Evolutionary conservation across 768 basidiomycete species (phyloP), one percentile per base, ranked within the genome.

Genomic region (Epithele typhae): DNA sequence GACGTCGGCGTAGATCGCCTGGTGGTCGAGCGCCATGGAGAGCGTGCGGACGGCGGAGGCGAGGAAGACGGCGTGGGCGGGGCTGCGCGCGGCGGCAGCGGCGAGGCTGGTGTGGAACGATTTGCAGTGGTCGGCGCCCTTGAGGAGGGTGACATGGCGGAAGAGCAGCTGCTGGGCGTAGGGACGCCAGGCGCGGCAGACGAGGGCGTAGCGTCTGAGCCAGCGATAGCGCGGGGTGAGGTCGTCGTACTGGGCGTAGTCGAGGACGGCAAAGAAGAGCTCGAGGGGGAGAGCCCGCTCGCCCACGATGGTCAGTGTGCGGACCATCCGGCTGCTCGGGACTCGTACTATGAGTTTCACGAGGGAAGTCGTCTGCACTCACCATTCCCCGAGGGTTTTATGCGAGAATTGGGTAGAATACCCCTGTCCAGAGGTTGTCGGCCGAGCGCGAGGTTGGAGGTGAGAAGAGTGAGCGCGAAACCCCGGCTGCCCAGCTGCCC

Each of bases 101-200:
- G 27, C 37, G 14, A 45, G 15, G 15, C 43, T 24, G 3, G 34
- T 19, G 24, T 15, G 39, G 43, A 49, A 49, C 5, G 22, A 10
- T 18, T 36, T 39, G 37, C 48, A 44, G 6, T 49, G 37, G 12
- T 30, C 32, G 2, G 48, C 19, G 17, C 48, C 43, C n/a, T 25
- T n/a, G 27, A 23, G 23, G 18, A 48, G 34, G 7, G 32, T 24
- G 32, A 49, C 48, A 11, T 39, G 33, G 11, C 40, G 14, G 48
- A 43, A 49, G 22, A 49, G 43, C 12, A 49, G 43, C 15, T 23
- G 27, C 15, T 49, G 48, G 3, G 48, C 42, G 24, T 44, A n/a
- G 24, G 22, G 5, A 5, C 43, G 21, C 48, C 48, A 49, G 3
- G 43, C 23, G 5, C 32, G 36, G 33, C 48, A 49, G 21, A 49